Percentiles rank a stretch among this genome's conserved stretches.
Conservation (phyloP, 768 basidiomycete species). For the Termitomyces sp. region DNA sequence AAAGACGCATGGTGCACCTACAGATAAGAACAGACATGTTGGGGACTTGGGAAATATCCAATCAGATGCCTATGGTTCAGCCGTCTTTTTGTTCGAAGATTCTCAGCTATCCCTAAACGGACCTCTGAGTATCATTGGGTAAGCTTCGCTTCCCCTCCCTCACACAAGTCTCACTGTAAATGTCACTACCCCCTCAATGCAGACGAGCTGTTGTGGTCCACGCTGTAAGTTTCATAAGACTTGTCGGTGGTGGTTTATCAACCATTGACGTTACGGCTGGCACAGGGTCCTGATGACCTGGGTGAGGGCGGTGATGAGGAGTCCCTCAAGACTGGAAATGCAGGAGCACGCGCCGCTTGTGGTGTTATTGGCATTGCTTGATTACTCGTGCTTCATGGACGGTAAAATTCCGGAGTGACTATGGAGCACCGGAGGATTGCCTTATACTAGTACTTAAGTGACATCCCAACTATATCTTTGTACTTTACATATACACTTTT, state of each 20-base stretch:
- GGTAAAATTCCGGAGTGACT: not conserved
- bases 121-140: constrained; percentile 68
- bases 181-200: not conserved
- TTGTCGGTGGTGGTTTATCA: not conserved
- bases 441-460: not conserved
- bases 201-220: constrained; percentile 78
- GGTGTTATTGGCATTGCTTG: constrained; percentile 63
- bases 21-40: constrained; percentile 55
- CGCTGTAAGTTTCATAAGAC: constrained; percentile 36
- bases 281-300: constrained; percentile 70
- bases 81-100: constrained; percentile 58
- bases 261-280: not conserved
- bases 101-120: constrained; percentile 64
- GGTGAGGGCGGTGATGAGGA: constrained; percentile 67
- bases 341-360: constrained; percentile 74
- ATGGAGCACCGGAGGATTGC: not conserved
- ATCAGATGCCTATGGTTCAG: constrained; percentile 55
- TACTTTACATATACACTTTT: not conserved
- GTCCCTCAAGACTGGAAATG: constrained; percentile 76
- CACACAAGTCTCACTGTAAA: not conserved
- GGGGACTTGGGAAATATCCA: constrained; percentile 77
- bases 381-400: not conserved
- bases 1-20: constrained; percentile 62
- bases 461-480: not conserved
- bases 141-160: constrained; percentile 16